Conservation (phyloP, 2,329 filamentous ascomycete species). For the Exophiala dermatitidis region DNA sequence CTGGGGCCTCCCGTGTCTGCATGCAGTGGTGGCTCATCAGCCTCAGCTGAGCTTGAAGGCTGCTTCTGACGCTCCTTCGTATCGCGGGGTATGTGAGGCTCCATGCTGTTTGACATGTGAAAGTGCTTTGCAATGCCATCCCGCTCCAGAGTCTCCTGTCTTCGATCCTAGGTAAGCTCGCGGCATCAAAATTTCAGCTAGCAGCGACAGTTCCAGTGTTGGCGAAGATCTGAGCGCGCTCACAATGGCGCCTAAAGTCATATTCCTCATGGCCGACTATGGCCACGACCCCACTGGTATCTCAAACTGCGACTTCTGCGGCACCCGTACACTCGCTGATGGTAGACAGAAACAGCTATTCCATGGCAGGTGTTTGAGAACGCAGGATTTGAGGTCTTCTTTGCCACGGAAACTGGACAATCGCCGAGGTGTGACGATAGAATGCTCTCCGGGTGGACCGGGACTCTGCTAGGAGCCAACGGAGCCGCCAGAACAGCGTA, state of each 20-base stretch:
- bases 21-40: constrained; percentile 1
- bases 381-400: constrained; percentile 43
- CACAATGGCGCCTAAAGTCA: constrained; percentile 32
- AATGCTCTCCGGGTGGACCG: constrained; percentile 46
- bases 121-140: neutral
- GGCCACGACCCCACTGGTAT: constrained; percentile 50
- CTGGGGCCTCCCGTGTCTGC: neutral
- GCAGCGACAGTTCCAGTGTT: too few species aligned
- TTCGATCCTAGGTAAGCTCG: neutral
- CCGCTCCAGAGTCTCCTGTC: neutral
- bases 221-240: neutral
- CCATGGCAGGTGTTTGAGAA: constrained; percentile 45
- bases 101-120: neutral
- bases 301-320: neutral
- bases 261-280: constrained; percentile 50
- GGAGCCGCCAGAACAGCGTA: constrained; percentile 34
- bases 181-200: too few species aligned
- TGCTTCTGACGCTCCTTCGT: neutral
- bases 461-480: constrained; percentile 42
- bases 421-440: constrained; percentile 44
- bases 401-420: constrained; percentile 47
- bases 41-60: constrained; percentile 2
- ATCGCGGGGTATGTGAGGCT: neutral
- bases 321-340: neutral
- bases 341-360: constrained; percentile 42